Evolutionary conservation across 1,284 basidiomycete species (phyloP).

Genomic region (Leccinum fallax): DNA sequence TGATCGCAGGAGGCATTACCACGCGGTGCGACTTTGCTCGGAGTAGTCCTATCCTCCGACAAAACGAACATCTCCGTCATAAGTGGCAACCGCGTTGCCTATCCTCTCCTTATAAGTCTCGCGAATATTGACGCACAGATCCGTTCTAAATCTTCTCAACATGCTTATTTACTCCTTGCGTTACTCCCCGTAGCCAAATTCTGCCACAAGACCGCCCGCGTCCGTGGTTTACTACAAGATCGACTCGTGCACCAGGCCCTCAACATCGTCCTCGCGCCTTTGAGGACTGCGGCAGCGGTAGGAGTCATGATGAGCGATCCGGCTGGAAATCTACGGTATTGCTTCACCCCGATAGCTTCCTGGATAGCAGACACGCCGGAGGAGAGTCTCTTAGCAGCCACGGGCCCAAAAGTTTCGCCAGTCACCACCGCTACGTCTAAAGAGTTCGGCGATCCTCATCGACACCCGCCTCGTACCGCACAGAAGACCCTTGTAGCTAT

Average conservation of each 20-base stretch:
- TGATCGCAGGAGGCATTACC: neutral
- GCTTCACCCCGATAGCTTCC: neutral
- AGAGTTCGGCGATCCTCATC: neutral
- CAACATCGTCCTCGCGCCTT: neutral
- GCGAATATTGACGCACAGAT: neutral
- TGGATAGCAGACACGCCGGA: conserved; percentile 10
- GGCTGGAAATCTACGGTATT: neutral
- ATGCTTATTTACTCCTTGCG: neutral
- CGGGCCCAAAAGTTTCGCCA: neutral
- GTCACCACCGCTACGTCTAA: conserved; percentile 6
- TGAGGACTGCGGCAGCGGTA: neutral
- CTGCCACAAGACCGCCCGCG: neutral
- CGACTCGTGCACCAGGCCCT: neutral
- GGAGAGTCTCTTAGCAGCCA: neutral
- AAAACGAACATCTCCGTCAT: too few species aligned
- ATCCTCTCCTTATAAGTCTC: too few species aligned
- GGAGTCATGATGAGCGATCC: neutral
- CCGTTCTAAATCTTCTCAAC: neutral
- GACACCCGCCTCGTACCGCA: conserved; percentile 1
- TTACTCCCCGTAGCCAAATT: neutral
- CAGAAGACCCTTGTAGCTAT: conserved; percentile 2
- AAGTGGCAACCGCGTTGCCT: too few species aligned
- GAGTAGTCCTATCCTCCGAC: neutral
- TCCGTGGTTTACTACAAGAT: neutral
- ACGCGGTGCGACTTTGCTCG: neutral